These are phyloP conservation scores for Allomyces arbusculus DNA, from an alignment of 192 early-diverging fungal genomes.

Conservation along the genomic window DNA sequence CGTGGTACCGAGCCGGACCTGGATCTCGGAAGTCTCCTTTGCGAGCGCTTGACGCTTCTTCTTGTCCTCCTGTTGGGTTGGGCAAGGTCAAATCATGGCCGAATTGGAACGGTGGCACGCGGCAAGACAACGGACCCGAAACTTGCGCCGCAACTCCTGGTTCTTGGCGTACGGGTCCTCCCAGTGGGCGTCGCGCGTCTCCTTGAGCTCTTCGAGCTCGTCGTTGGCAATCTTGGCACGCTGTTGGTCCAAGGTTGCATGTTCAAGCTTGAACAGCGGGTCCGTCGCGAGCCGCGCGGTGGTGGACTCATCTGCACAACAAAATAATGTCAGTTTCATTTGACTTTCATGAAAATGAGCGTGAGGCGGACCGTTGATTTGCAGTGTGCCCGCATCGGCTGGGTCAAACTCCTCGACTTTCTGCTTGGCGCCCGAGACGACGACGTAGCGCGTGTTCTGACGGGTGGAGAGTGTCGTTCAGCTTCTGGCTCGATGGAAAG, in stretches of 20 bases:
- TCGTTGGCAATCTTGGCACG: slow-evolving; percentile 22
- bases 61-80: slow-evolving; percentile 22
- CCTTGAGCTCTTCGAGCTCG: slow-evolving; percentile 34
- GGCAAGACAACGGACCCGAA: slow-evolving; percentile 21
- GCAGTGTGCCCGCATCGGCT: slow-evolving; percentile 37
- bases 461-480: slow-evolving; percentile 1
- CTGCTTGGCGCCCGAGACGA: slow-evolving; percentile 47
- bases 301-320: slow-evolving; percentile 19
- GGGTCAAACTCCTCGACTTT: slow-evolving; percentile 57
- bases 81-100: neutral
- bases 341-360: neutral
- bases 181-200: slow-evolving; percentile 51
- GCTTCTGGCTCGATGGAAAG: neutral
- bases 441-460: slow-evolving; percentile 43
- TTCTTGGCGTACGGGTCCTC: slow-evolving; percentile 56
- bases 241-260: slow-evolving; percentile 21
- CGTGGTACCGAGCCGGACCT: slow-evolving; percentile 32
- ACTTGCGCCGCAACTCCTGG: slow-evolving; percentile 43
- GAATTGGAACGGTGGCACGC: neutral
- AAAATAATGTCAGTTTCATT: slow-evolving; percentile 2
- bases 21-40: slow-evolving; percentile 24
- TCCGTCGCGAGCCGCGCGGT: slow-evolving; percentile 19
- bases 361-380: slow-evolving; percentile 26
- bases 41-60: slow-evolving; percentile 21
- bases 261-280: slow-evolving; percentile 43